Evolutionary conservation across 768 basidiomycete species (phyloP).

Genomic region (Suillus placidus): DNA sequence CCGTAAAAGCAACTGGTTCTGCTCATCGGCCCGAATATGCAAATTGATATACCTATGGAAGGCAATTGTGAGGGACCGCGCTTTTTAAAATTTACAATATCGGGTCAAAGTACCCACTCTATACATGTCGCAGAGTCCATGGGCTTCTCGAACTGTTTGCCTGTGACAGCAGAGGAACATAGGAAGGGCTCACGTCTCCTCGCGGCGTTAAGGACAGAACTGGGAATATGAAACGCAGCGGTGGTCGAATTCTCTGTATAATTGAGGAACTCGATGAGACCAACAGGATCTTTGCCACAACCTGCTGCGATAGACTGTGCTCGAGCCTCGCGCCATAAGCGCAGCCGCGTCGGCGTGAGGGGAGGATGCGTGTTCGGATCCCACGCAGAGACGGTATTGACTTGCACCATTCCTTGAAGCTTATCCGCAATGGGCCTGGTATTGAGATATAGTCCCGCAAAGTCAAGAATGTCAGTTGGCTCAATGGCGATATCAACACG

Average conservation of each 20-base stretch:
- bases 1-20: conserved; percentile 18
- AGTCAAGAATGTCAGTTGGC: conserved; percentile 10
- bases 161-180: conserved; percentile 14
- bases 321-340: conserved; percentile 14
- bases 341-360: conserved; percentile 14
- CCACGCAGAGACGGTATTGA: conserved; percentile 9
- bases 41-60: conserved; percentile 16
- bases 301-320: background rate
- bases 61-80: background rate
- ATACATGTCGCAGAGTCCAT: conserved; percentile 18
- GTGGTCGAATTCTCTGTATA: conserved; percentile 20
- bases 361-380: conserved; percentile 4
- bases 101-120: conserved; percentile 3
- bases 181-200: conserved; percentile 15
- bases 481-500: conserved; percentile 20
- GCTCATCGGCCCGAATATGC: conserved; percentile 20
- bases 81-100: background rate
- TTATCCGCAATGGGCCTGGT: conserved; percentile 9
- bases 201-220: conserved; percentile 6
- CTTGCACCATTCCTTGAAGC: conserved; percentile 19
- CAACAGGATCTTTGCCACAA: conserved; percentile 11
- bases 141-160: conserved; percentile 9
- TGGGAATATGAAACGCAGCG: conserved; percentile 8
- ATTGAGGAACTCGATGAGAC: conserved; percentile 22
- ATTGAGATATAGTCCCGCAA: conserved; percentile 16